These are phyloP conservation scores for Eucalyptus marginata DNA, from an alignment of 345 rosid genomes.

Conservation along the genomic window DNA sequence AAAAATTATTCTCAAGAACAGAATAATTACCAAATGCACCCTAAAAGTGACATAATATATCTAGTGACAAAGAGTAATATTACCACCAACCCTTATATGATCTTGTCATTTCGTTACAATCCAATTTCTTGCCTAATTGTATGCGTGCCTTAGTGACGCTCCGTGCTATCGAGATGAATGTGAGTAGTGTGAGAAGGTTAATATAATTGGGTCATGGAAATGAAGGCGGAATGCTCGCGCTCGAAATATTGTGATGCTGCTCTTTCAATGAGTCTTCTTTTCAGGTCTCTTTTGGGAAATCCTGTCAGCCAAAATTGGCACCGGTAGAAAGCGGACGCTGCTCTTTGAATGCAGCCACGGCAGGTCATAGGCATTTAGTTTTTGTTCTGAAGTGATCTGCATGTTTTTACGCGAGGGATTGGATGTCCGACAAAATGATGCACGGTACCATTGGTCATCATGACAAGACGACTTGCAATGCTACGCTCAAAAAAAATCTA, in stretches of 20 bases:
- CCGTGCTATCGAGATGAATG: fast-evolving
- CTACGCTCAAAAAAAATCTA: not conserved
- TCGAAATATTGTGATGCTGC: not conserved
- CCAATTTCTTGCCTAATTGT: not conserved
- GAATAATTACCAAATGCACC: fast-evolving
- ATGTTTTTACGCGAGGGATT: not conserved
- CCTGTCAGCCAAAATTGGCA: not conserved
- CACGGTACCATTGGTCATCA: not conserved
- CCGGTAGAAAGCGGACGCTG: not conserved
- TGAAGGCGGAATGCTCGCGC: not conserved
- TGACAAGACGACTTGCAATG: not conserved
- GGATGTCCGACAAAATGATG: not conserved
- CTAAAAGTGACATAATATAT: not conserved
- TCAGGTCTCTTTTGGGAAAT: not conserved
- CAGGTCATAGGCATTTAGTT: not conserved
- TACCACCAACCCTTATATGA: not conserved
- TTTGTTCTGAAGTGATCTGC: not conserved
- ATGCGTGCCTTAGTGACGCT: too few species aligned
- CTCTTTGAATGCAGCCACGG: not conserved
- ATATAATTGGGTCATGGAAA: not conserved
- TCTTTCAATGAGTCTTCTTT: not conserved
- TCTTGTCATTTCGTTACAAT: not conserved
- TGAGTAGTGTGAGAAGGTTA: not conserved
- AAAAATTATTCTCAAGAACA: fast-evolving
- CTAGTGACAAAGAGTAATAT: not conserved